Evolutionary conservation across 1,139 yeast genomes (phyloP).

Genomic region (Taphrina wiesneri): DNA sequence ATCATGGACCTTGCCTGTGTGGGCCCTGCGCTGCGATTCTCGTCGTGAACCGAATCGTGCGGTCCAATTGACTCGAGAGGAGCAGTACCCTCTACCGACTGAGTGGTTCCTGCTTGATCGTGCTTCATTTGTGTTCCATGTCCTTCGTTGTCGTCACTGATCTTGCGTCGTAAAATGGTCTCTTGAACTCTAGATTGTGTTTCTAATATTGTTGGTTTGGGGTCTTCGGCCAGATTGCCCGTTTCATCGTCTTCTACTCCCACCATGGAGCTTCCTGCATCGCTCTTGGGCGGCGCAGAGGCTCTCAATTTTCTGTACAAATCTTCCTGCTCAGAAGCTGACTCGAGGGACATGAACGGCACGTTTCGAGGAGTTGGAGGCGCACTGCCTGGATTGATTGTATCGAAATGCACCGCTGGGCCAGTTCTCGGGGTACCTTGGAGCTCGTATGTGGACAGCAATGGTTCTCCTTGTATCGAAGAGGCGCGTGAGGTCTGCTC

Average conservation of each 20-base stretch:
- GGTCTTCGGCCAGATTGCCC: slow-evolving; percentile 23
- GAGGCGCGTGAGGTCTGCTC: slow-evolving; percentile 15
- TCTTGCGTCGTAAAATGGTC: slow-evolving; percentile 25
- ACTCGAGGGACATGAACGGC: slow-evolving; percentile 18
- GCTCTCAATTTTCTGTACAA: slow-evolving; percentile 29
- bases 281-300: slow-evolving; percentile 28
- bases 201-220: slow-evolving; percentile 24
- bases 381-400: background rate
- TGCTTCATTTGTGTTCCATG: background rate
- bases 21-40: background rate
- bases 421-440: slow-evolving; percentile 26
- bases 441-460: slow-evolving; percentile 1
- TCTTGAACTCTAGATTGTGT: slow-evolving; percentile 27
- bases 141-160: slow-evolving; percentile 28
- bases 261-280: slow-evolving; percentile 31
- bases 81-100: background rate
- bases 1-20: background rate
- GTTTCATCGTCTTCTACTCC: slow-evolving; percentile 28
- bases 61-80: background rate
- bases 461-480: slow-evolving; percentile 18
- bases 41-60: background rate
- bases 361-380: slow-evolving; percentile 31
- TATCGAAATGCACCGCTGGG: slow-evolving; percentile 21
- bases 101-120: background rate
- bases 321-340: slow-evolving; percentile 26